phyloP scores from a whole-genome alignment of 2,329 filamentous ascomycete genomes.

The Penicillium sp. region DNA sequence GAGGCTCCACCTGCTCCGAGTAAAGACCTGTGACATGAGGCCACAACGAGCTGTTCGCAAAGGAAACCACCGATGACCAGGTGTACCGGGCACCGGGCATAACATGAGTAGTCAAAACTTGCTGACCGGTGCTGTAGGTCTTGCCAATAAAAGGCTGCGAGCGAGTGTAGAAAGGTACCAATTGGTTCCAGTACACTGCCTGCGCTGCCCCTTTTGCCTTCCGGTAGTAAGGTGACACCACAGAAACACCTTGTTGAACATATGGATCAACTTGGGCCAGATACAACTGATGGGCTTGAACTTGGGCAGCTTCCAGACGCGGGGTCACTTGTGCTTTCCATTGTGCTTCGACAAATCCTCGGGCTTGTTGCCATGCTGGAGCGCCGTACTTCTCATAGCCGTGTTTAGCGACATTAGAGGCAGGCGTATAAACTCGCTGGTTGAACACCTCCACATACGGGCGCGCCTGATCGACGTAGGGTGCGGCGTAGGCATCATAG shows the following conservation, averaged over 20 bases:
- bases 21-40: constrained; percentile 82
- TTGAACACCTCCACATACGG: constrained; percentile 72
- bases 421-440: constrained; percentile 70
- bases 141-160: constrained; percentile 74
- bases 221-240: constrained; percentile 74
- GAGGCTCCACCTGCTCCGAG: constrained; percentile 90
- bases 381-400: constrained; percentile 73
- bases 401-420: constrained; percentile 65
- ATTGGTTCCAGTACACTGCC: constrained; percentile 52
- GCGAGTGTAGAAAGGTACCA: constrained; percentile 78
- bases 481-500: constrained; percentile 81
- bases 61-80: constrained; percentile 71
- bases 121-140: constrained; percentile 69
- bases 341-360: constrained; percentile 69
- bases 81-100: constrained; percentile 75
- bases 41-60: constrained; percentile 79
- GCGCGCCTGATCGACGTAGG: constrained; percentile 76
- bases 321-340: constrained; percentile 83
- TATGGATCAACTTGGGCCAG: constrained; percentile 74
- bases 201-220: constrained; percentile 67
- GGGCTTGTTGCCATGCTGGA: constrained; percentile 71
- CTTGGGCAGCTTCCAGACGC: constrained; percentile 70
- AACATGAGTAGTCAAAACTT: constrained; percentile 71
- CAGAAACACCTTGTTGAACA: constrained; percentile 65
- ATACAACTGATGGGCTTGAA: constrained; percentile 69